These are phyloP conservation scores for Pseudogymnoascus sp. DNA, from an alignment of 2,329 filamentous ascomycete genomes.

Conservation along the genomic window DNA sequence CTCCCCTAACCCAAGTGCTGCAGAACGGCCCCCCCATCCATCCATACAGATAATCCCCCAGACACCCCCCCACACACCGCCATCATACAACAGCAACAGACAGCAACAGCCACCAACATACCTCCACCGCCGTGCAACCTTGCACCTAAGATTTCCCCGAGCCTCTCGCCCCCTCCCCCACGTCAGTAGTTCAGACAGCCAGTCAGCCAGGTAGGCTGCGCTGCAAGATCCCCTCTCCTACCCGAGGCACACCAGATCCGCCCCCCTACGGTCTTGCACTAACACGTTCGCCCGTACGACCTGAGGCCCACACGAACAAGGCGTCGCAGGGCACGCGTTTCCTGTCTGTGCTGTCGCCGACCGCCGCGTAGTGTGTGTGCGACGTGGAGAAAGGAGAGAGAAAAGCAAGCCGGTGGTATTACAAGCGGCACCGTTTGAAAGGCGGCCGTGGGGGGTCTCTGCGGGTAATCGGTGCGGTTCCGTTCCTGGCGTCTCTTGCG, in stretches of 20 bases:
- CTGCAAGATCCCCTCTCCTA: background rate
- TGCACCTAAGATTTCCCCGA: background rate
- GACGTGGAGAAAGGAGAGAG: background rate
- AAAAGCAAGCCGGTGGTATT: background rate
- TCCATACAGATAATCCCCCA: background rate
- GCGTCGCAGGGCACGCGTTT: background rate
- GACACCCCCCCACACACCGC: background rate
- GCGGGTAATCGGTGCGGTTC: background rate
- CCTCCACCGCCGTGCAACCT: background rate
- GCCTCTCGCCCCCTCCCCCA: background rate
- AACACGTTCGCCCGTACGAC: background rate
- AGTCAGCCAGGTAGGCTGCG: background rate
- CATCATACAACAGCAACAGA: background rate
- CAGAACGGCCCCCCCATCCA: background rate
- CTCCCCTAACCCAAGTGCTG: constrained; percentile 1
- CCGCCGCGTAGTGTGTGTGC: background rate
- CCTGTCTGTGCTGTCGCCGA: background rate
- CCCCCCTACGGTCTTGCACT: background rate
- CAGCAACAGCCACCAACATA: background rate
- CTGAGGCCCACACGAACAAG: background rate
- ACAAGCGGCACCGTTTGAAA: background rate
- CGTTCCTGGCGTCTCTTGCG: background rate
- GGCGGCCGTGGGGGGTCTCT: background rate
- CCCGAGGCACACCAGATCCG: background rate
- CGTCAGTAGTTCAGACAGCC: background rate